Evolutionary conservation across 1,284 basidiomycete species (phyloP).

Genomic region (Cryptococcus floricola): DNA sequence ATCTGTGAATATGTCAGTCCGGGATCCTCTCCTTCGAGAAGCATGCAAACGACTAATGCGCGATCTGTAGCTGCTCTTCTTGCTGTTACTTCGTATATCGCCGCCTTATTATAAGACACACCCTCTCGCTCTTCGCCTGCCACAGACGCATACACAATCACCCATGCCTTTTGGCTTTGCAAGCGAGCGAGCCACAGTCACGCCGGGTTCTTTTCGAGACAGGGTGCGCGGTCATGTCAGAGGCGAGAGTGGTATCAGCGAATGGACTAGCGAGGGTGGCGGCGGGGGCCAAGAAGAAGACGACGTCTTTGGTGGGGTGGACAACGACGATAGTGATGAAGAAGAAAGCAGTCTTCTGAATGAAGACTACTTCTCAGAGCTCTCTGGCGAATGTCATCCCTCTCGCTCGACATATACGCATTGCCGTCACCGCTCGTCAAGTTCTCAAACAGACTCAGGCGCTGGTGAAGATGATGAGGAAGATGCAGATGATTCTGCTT

Average conservation of each 20-base stretch:
- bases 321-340: neutral
- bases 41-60: neutral
- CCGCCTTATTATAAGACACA: constrained; percentile 14
- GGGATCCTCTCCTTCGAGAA: neutral
- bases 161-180: neutral
- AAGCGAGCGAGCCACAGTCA: neutral
- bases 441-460: neutral
- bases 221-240: neutral
- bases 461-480: constrained; percentile 1
- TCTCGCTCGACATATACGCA: neutral
- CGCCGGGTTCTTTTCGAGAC: constrained; percentile 2
- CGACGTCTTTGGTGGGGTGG: neutral
- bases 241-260: neutral
- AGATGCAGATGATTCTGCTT: constrained; percentile 5
- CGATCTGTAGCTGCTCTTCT: constrained; percentile 17
- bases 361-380: neutral
- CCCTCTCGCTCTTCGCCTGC: constrained; percentile 14
- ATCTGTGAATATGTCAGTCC: constrained; percentile 23
- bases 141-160: constrained; percentile 5
- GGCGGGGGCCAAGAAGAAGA: neutral
- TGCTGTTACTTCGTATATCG: constrained; percentile 31
- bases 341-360: constrained; percentile 4
- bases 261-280: neutral
- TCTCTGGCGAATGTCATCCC: neutral
- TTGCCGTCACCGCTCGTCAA: too few species aligned